Base-by-base conservation (phyloP, 768 basidiomycete species). In the Lactarius tabidus region DNA sequence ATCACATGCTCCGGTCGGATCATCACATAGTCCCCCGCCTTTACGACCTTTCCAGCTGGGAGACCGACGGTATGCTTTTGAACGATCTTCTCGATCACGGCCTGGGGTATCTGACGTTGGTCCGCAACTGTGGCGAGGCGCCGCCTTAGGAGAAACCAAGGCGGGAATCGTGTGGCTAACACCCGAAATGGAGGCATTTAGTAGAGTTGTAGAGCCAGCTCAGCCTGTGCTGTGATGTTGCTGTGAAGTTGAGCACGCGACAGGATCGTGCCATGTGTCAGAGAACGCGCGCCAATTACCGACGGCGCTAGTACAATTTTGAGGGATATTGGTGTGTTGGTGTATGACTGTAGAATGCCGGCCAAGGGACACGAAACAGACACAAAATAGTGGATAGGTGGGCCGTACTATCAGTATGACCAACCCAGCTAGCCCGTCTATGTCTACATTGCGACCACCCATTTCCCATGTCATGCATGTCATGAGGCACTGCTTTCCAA, bases 1-100 rank as follows among this genome's bases (percentile, higher is more conserved):
- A 95, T 95, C 70, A 98, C 95, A 84, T 98, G 94, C 74, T 98
- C 89, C 28, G 97, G 97, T 48, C 87, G 86, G 78, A 99, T 97
- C 95, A 98, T 99, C 43, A 98, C 95, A 86, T 98, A 98, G 87
- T 99, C 97, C 17, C 96, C 97, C 41, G 95, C 92, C 71, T 85
- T 87, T 70, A 98, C 91, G 18, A 81, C 79, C 74, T 89, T 92
- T 52, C 89, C 90, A 59, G 81, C 77, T 2, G 93, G 87, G 1
- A 95, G 80, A 57, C 88, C 94, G n/a, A 98, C 92, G 0, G 97
- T 88, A 79, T 98, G 96, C 74, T 89, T 91, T 76, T 98, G 95
- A 0, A 99, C 95, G 67, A 99, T 90, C 80, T 99, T 98, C 77
- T 99, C 96, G 72, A 98, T 91, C 71, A 92, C 79, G 0, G 95